These are phyloP conservation scores for Penicillium sp. DNA, from an alignment of 2,329 filamentous ascomycete genomes.

Conservation along the genomic window DNA sequence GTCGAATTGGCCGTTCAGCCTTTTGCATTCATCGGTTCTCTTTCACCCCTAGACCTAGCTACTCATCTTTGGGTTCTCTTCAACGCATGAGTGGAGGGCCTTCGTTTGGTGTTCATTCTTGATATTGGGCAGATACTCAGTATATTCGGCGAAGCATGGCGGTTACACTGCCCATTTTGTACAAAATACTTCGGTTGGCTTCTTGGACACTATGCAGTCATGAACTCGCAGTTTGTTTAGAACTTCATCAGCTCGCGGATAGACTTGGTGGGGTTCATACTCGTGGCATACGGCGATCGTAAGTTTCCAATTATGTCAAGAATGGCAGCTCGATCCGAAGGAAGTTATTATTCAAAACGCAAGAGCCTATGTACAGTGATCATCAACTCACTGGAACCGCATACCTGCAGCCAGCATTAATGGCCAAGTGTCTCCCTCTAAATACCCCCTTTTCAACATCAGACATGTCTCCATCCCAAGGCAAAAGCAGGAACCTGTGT, in stretches of 20 bases:
- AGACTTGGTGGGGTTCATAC: neutral
- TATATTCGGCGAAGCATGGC: slow-evolving; percentile 6
- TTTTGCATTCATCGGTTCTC: slow-evolving; percentile 5
- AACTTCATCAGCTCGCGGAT: neutral
- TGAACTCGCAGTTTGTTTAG: neutral
- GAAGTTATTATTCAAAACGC: slow-evolving; percentile 14
- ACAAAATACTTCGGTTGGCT: slow-evolving; percentile 12
- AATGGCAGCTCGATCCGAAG: neutral
- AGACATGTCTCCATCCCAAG: too few relatives aligned
- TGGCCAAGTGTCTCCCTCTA: slow-evolving; percentile 14
- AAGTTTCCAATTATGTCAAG: neutral
- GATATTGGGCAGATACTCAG: slow-evolving; percentile 10
- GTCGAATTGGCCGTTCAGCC: neutral
- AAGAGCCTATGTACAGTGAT: slow-evolving; percentile 25
- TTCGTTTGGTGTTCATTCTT: slow-evolving; percentile 5
- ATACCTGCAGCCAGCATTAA: slow-evolving; percentile 1
- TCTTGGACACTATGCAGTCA: slow-evolving; percentile 1
- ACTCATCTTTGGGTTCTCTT: slow-evolving; percentile 13
- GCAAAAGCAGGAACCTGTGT: neutral
- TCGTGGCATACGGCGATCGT: neutral
- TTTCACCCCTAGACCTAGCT: slow-evolving; percentile 12
- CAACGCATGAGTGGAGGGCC: slow-evolving; percentile 10
- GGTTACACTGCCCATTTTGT: slow-evolving; percentile 10
- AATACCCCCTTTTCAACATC: slow-evolving; percentile 8
- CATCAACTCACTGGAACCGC: slow-evolving; percentile 1